Conservation (phyloP, 2,329 filamentous ascomycete genomes). For the Coniochaeta ligniaria region DNA sequence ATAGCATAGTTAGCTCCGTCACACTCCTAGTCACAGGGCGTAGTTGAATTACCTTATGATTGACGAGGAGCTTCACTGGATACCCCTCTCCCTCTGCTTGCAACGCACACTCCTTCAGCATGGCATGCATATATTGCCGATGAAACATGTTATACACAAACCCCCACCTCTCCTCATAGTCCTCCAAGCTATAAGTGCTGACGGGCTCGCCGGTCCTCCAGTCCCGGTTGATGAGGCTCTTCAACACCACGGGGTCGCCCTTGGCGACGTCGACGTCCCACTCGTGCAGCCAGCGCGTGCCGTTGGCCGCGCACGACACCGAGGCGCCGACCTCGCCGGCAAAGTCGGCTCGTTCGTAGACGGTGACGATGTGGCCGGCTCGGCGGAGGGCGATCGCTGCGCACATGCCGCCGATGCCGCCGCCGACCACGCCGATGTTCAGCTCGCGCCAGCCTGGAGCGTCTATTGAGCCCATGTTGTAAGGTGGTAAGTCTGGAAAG, state of each 20-base stretch:
- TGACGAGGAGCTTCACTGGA: not conserved
- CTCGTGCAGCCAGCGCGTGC: conserved; percentile 18
- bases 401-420: conserved; percentile 22
- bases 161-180: conserved; percentile 21
- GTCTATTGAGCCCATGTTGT: not conserved
- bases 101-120: not conserved
- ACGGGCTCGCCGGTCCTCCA: conserved; percentile 7
- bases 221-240: not conserved
- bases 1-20: no score
- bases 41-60: conserved; percentile 6
- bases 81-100: not conserved
- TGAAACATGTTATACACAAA: not conserved
- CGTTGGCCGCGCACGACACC: conserved; percentile 28
- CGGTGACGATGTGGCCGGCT: conserved; percentile 16
- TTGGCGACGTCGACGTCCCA: conserved; percentile 22
- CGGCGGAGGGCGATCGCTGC: conserved; percentile 20
- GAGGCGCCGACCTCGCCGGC: conserved; percentile 31
- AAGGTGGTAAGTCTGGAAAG: no score
- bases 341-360: conserved; percentile 19
- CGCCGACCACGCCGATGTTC: conserved; percentile 16
- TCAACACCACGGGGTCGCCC: not conserved
- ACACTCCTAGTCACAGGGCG: no score
- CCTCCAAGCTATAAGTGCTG: conserved; percentile 14
- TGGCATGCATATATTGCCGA: conserved; percentile 22
- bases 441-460: not conserved